These are phyloP conservation scores for Hirsutella minnesotensis DNA, from an alignment of 2,329 filamentous ascomycete species.

Conservation along the genomic window DNA sequence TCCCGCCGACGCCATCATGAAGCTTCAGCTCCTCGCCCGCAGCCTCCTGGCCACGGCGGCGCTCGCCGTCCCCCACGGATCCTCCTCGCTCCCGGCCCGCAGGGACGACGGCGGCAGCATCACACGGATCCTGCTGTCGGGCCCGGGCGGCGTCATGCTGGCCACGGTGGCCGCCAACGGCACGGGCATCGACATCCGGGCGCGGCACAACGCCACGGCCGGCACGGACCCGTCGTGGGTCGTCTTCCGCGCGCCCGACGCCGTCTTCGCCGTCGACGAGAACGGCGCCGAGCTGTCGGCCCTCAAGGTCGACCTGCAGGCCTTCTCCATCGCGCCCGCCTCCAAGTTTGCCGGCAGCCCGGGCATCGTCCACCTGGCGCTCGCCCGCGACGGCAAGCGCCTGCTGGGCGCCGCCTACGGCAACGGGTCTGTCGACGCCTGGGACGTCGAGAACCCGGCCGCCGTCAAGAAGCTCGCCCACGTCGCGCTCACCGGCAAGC, in stretches of 20 bases:
- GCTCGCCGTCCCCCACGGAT: too few species aligned
- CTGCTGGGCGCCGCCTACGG: conserved; percentile 33
- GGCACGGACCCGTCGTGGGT: conserved; percentile 38
- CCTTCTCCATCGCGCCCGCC: conserved; percentile 15
- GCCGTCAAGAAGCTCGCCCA: conserved; percentile 26
- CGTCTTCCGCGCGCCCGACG: conserved; percentile 24
- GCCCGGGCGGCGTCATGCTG: conserved; percentile 16
- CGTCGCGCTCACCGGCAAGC: conserved; percentile 18
- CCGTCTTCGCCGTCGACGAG: conserved; percentile 37
- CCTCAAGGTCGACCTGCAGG: conserved; percentile 23
- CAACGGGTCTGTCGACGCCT: conserved; percentile 30
- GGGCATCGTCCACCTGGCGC: conserved; percentile 35
- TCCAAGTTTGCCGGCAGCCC: conserved; percentile 19
- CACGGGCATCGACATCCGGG: background rate
- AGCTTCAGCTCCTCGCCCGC: too few species aligned
- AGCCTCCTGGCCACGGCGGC: too few species aligned
- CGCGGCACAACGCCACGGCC: conserved; percentile 8
- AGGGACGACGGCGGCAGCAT: background rate
- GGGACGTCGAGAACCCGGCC: conserved; percentile 24
- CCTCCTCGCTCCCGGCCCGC: background rate
- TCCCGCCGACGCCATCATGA: too few species aligned
- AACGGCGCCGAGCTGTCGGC: conserved; percentile 25
- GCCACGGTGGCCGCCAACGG: background rate
- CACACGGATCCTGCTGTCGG: conserved; percentile 10
- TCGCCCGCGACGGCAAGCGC: conserved; percentile 30